These are phyloP conservation scores for Coniophora puteana DNA, from an alignment of 1,284 basidiomycete genomes.

Conservation along the genomic window DNA sequence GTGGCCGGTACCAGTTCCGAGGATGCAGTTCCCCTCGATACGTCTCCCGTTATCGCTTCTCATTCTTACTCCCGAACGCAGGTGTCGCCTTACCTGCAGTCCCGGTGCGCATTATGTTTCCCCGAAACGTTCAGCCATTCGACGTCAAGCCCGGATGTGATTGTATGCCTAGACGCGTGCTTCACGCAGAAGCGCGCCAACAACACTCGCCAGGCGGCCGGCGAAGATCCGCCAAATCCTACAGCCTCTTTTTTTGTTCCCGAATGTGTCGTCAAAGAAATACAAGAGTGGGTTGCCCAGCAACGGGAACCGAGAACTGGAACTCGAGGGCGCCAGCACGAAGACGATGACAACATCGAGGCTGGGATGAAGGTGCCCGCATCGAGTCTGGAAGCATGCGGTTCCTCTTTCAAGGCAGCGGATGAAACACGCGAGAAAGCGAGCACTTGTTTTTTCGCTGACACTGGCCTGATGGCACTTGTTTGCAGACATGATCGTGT, in stretches of 20 bases:
- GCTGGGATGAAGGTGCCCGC: slow-evolving; percentile 7
- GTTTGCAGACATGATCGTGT: slow-evolving; percentile 17
- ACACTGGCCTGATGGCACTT: slow-evolving; percentile 17
- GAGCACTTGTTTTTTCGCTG: slow-evolving; percentile 10
- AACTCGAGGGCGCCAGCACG: background rate
- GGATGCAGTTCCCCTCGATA: too few species aligned
- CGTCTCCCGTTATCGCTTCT: too few species aligned
- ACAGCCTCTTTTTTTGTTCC: slow-evolving; percentile 6
- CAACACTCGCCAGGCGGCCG: background rate
- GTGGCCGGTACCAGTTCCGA: too few species aligned
- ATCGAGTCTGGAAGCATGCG: slow-evolving; percentile 14
- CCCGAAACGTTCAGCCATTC: slow-evolving; percentile 1
- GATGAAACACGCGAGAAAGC: slow-evolving; percentile 13
- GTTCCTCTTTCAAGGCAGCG: slow-evolving; percentile 13
- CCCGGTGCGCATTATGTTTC: slow-evolving; percentile 10
- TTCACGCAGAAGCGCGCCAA: slow-evolving; percentile 7
- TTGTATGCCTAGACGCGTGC: slow-evolving; percentile 8
- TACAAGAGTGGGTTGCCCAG: slow-evolving; percentile 4
- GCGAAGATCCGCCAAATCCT: slow-evolving; percentile 3
- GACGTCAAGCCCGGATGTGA: too few species aligned
- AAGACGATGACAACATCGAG: slow-evolving; percentile 4
- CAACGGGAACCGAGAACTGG: background rate
- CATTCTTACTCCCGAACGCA: too few species aligned
- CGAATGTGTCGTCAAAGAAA: slow-evolving; percentile 5
- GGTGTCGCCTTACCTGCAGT: slow-evolving; percentile 6